Base-by-base conservation (phyloP, 805 yeast genomes). In the Citeromyces matritensis region DNA sequence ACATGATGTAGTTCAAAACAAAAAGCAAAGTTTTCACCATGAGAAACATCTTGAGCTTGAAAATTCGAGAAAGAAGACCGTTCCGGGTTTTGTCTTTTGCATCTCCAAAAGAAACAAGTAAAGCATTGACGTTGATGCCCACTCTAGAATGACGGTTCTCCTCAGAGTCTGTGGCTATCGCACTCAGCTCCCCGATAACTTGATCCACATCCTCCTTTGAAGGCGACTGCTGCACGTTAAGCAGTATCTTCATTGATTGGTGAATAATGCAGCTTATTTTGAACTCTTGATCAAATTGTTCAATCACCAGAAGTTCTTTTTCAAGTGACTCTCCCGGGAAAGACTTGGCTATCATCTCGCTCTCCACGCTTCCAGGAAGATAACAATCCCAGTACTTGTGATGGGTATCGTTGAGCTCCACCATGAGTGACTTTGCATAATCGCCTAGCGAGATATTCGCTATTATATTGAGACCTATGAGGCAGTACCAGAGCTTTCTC, bases 11-110 rank as follows among this genome's bases (percentile, higher is more conserved):
- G 39, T 68, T 69, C 37, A 69, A 44, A 5, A 67, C 45, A 38
- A 66, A 70, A 12, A 65, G 47, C 43, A 69, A 44, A 55, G 68
- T 63, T 39, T 71, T 60, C 21, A 66, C 47, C 15, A 51, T 38
- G 26, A 56, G 37, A 34, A 47, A 50, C 29, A 53, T 35, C 32
- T 55, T 49, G 30, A 55, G 42, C 35, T 46, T 47, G 40, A 42
- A 44, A 28, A 55, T 42, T 27, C 47, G 45, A 14, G 44, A 14
- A 7, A 24, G 13, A 14, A 14, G n/a, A n/a, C 24, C 30, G 23
- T 17, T 23, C 19, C 24, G 21, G 6, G 32, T 12, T 14, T 17
- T 17, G 25, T 30, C 11, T 11, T 25, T 14, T 15, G 26, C 23
- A 11, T 30, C 32, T 30, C 26, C 26, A 17, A 23, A 23, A 10